A percentile compares a stretch with the other conserved stretches of the same genome.
Conservation (phyloP, 2,329 filamentous ascomycete species). For the Diaporthe citrichinensis region DNA sequence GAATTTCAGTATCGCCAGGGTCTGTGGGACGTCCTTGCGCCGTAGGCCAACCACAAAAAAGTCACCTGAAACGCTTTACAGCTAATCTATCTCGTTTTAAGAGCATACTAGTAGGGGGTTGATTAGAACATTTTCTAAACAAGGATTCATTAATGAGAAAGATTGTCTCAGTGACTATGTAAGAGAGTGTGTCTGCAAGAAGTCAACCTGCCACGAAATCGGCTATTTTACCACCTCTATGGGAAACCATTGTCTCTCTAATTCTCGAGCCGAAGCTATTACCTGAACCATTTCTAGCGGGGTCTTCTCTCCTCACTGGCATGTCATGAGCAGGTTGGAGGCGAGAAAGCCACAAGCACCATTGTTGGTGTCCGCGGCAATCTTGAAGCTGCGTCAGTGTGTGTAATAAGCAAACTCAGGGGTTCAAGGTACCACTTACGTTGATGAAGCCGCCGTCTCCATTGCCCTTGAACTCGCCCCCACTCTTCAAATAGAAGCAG, state of each 20-base stretch:
- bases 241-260: background rate
- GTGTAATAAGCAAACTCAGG: background rate
- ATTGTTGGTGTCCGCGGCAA: slow-evolving; percentile 15
- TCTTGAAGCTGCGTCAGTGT: background rate
- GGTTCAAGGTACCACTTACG: background rate
- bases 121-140: too few species aligned
- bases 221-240: background rate
- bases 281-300: background rate
- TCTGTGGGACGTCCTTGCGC: too few species aligned
- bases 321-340: slow-evolving; percentile 2
- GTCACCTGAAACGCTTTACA: too few species aligned
- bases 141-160: background rate
- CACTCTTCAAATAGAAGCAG: slow-evolving; percentile 16
- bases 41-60: too few species aligned
- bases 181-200: background rate
- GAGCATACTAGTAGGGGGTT: too few species aligned
- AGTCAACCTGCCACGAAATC: background rate
- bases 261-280: background rate
- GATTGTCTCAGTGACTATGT: background rate
- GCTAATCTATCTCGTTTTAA: too few species aligned
- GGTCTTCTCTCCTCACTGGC: background rate
- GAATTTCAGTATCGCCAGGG: too few species aligned
- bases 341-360: slow-evolving; percentile 16
- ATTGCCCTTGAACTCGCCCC: slow-evolving; percentile 1
- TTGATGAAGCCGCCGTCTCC: slow-evolving; percentile 26